A percentile compares a stretch with the other conserved stretches of the same genome.
Evolutionary conservation across 2,329 filamentous ascomycete genomes (phyloP).

Genomic region (Truncatella angustata): DNA sequence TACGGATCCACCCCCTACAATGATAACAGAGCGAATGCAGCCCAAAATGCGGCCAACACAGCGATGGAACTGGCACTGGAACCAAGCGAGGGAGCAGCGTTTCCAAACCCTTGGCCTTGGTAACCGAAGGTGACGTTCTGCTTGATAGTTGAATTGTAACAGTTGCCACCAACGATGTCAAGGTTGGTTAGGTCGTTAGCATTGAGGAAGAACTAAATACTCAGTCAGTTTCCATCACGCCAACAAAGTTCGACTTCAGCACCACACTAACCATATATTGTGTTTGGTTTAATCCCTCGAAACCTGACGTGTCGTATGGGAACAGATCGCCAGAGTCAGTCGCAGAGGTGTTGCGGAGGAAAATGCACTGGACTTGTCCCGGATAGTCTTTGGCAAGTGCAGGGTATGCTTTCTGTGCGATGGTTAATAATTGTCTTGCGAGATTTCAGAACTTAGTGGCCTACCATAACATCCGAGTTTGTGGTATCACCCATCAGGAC

Average conservation of each 20-base stretch:
- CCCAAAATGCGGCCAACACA: constrained; percentile 16
- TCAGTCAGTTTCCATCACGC: not conserved
- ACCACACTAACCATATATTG: constrained; percentile 59
- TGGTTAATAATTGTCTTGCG: not conserved
- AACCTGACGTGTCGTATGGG: constrained; percentile 72
- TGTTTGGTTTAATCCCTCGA: constrained; percentile 63
- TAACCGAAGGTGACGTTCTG: constrained; percentile 72
- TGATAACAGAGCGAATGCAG: not conserved
- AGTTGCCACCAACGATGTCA: constrained; percentile 67
- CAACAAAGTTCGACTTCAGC: not conserved
- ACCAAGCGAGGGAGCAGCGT: constrained; percentile 21
- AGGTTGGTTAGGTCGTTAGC: constrained; percentile 66
- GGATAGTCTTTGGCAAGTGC: constrained; percentile 65
- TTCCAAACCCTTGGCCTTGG: constrained; percentile 53
- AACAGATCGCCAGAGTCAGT: constrained; percentile 68
- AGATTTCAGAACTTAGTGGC: too few relatives aligned
- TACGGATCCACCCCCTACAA: not conserved
- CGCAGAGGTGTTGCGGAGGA: constrained; percentile 70
- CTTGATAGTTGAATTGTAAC: constrained; percentile 60
- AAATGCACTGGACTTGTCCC: constrained; percentile 73
- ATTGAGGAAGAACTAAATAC: constrained; percentile 60
- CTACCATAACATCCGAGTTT: constrained; percentile 74
- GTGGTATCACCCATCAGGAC: constrained; percentile 74
- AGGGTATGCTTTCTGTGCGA: constrained; percentile 46
- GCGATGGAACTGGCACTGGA: constrained; percentile 7